Evolutionary conservation across 176 grass and related monocot species (phyloP), one percentile per base, ranked within the genome.

Genomic region (Cenchrus fungigraminus): DNA sequence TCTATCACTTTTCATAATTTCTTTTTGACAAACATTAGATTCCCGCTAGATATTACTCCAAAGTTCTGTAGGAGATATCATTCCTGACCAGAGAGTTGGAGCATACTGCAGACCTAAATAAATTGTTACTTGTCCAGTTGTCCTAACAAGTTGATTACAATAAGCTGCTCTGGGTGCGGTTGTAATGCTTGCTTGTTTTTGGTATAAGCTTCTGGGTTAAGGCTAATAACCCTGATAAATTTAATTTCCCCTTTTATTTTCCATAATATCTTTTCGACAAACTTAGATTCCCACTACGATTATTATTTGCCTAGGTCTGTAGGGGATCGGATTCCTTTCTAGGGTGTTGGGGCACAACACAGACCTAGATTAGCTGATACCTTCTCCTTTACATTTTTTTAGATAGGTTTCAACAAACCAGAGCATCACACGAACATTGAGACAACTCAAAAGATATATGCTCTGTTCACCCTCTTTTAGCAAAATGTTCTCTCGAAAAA

Each of bases 251-350:
- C 2, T 60, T 40, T 40, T 40, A 40, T 40, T 40, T 22, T 60
- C 25, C 4, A 17, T 73, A 68, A 51, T 51, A 71, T 82, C 56
- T 89, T 82, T 79, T 71, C 0, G 28, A 54, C 32, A 20, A 88
- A 78, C 51, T 63, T 54, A 37, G 58, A 81, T 85, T 62, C 71
- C 22, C 15, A 15, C 57, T 17, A 54, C 5, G 60, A 9, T 20
- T 28, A 15, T 52, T 73, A 51, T 20, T 22, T 60, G 59, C 77
- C 9, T 44, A 43, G 20, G 59, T 61, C 59, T 61, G 32, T 79
- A 79, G 80, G 86, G 29, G 31, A 78, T 72, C 64, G 54, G 46
- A 64, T 88, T 84, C 79, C 65, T 62, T 44, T 65, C 31, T 71
- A 71, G 44, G 32, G 58, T 42, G 32, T 77, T 43, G 74, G 19